Evolutionary conservation across 768 basidiomycete genomes (phyloP), one percentile per base, ranked within the genome.

Genomic region (Leccinum barrowsii): DNA sequence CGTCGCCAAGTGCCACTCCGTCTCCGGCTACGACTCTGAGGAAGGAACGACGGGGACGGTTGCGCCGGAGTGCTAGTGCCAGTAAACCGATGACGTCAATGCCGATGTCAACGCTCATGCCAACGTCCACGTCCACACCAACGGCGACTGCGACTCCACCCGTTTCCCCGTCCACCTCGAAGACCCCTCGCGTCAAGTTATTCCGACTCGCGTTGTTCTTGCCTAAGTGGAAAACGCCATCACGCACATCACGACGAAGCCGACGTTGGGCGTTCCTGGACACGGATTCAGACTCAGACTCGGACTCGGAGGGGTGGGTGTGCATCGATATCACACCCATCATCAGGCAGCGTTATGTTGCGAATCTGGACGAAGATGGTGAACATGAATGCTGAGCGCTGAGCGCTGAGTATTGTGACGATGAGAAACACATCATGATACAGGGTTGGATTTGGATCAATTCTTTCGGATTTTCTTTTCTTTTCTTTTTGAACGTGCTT

Each of bases 281-380:
- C 28, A 61, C 59, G 32, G 72, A 67, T 22, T 22, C 22, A 13
- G 47, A 24, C 8, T 26, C 47, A 10, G 40, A 42, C 10, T 42
- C 8, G 17, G 47, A 48, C 21, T 48, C 47, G 11, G 50, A 50
- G 1, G 73, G 70, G 10, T 73, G 73, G 71, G 66, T 73, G 19
- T 68, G 60, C 44, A 62, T 73, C 55, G 71, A 74, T 4, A 52
- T 74, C 26, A 68, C 61, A 6, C 69, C 71, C 3, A 15, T 58
- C 50, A 64, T 73, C 30, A 49, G 52, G 42, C 62, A 70, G 50
- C 68, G 50, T 19, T 60, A 54, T 28, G 47, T 73, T 1, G 37
- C 61, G 6, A 19, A 61, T 35, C 56, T 55, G 6, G 63, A 32
- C 13, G 48, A 63, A 4, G 70, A 19, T 44, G 42, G 19, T 44